Conservation (phyloP, 108 stramenopile species). For the Poteriospumella lacustris region DNA sequence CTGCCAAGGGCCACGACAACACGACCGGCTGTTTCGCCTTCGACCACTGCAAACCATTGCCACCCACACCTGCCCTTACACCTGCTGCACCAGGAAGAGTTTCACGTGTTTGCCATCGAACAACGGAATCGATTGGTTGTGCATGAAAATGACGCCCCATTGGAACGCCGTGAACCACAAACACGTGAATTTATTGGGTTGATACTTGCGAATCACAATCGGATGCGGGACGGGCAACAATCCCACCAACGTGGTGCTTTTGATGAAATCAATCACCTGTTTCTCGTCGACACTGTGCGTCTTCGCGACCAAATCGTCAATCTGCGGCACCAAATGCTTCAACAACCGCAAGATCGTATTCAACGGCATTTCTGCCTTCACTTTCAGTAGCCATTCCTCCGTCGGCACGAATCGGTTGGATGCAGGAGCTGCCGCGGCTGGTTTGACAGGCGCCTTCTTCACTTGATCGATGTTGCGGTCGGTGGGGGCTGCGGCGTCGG, state of each 20-base stretch:
- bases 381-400: slow-evolving; percentile 70
- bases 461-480: not conserved
- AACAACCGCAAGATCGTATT: slow-evolving; percentile 80
- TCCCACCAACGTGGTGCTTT: slow-evolving; percentile 83
- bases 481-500: not conserved
- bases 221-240: slow-evolving; percentile 88
- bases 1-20: too few relatives aligned
- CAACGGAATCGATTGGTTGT: slow-evolving; percentile 82
- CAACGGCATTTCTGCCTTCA: slow-evolving; percentile 76
- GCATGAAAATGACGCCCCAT: slow-evolving; percentile 97
- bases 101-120: slow-evolving; percentile 70
- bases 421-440: not conserved
- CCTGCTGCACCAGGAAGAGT: slow-evolving; percentile 39
- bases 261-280: slow-evolving; percentile 68
- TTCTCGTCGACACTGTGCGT: slow-evolving; percentile 68
- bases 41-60: too few relatives aligned
- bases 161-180: slow-evolving; percentile 96
- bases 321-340: slow-evolving; percentile 83
- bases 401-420: slow-evolving; percentile 32
- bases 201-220: slow-evolving; percentile 94
- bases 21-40: too few relatives aligned
- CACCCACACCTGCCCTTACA: not conserved
- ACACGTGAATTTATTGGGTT: slow-evolving; percentile 88
- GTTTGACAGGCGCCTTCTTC: not conserved
- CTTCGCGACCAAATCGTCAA: slow-evolving; percentile 71